Conservation (phyloP, 2,329 filamentous ascomycete species). For the Tolypocladium nubicola region DNA sequence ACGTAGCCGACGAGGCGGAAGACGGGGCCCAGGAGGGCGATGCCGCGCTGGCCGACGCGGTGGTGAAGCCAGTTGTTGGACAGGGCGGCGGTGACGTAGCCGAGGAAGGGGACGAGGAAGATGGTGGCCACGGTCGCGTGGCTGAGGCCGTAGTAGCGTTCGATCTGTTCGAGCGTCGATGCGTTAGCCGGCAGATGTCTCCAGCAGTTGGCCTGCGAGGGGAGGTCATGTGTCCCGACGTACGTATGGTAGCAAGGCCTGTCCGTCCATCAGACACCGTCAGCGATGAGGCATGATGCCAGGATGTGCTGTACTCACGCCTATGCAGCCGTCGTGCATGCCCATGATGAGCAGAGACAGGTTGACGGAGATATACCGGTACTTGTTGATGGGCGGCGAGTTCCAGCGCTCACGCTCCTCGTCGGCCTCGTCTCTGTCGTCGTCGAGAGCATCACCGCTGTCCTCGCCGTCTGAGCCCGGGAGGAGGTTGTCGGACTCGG, state of each 20-base stretch:
- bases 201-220: not conserved
- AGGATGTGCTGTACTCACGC: constrained; percentile 30
- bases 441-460: not conserved
- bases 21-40: constrained; percentile 53
- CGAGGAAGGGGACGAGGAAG: constrained; percentile 55
- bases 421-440: constrained; percentile 3
- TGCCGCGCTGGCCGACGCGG: constrained; percentile 39
- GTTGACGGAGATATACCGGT: constrained; percentile 46
- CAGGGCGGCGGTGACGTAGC: constrained; percentile 51
- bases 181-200: not conserved
- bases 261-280: constrained; percentile 7
- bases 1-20: constrained; percentile 58
- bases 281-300: too few species aligned
- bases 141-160: constrained; percentile 45
- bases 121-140: constrained; percentile 55
- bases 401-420: constrained; percentile 48
- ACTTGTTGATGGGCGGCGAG: constrained; percentile 45
- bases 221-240: constrained; percentile 7
- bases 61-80: constrained; percentile 40
- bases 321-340: constrained; percentile 56
- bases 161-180: constrained; percentile 11
- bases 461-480: not conserved
- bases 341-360: constrained; percentile 56
- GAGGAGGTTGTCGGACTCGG: not conserved
- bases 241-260: constrained; percentile 39